phyloP scores from a whole-genome alignment of 2,329 filamentous ascomycete genomes.

The Fusarium goolgardi region DNA sequence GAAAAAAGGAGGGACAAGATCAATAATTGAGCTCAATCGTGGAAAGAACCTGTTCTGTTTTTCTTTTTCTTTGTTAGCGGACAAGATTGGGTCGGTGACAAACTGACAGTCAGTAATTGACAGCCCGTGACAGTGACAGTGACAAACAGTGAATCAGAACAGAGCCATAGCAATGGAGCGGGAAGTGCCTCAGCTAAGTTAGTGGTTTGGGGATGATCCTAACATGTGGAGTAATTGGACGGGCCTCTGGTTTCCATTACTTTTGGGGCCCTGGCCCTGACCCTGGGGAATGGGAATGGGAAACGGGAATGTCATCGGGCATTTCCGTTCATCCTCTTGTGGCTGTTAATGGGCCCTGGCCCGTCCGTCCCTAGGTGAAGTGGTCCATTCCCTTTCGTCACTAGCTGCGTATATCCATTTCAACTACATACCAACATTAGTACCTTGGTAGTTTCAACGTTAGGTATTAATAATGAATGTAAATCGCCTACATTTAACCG shows the following conservation, averaged over 20 bases:
- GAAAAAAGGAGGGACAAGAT: neutral
- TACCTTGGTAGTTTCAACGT: neutral
- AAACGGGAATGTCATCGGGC: conserved; percentile 6
- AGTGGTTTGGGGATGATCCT: conserved; percentile 6
- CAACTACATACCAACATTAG: neutral
- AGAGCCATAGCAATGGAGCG: neutral
- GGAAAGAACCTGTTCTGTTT: neutral
- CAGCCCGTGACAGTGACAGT: neutral
- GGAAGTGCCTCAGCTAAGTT: neutral
- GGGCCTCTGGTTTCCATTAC: neutral
- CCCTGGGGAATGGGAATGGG: neutral
- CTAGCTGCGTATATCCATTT: neutral
- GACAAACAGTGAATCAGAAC: no score
- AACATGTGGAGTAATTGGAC: conserved; percentile 5
- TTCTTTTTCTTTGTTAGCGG: conserved; percentile 21
- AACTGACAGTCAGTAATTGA: neutral
- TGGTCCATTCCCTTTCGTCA: neutral
- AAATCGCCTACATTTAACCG: neutral
- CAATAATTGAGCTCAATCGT: neutral
- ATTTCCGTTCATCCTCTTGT: conserved; percentile 9
- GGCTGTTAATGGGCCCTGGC: neutral
- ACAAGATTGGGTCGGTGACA: neutral
- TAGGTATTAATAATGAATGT: neutral
- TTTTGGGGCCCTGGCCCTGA: neutral
- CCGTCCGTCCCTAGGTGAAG: neutral